Evolutionary conservation across 78 protist genomes (phyloP), one percentile per base, ranked within the genome.

Genomic region (Monocercomonoides exilis): DNA sequence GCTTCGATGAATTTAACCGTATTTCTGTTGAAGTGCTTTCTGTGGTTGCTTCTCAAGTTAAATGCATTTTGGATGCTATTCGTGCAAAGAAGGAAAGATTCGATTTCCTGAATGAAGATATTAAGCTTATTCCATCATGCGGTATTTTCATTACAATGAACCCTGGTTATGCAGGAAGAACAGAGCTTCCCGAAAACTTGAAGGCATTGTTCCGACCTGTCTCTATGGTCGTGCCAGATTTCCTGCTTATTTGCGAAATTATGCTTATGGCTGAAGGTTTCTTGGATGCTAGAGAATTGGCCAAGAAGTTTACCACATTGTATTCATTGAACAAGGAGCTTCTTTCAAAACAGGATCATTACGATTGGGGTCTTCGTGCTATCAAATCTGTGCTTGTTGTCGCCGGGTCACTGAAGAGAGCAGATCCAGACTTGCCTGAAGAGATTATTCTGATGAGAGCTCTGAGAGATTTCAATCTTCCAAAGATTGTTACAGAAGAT

Each of bases 1-100:
- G 98, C 94, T 95, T 93, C 90, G 97, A 95, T 44, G 97, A 95
- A 86, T 95, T 95, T 91, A 95, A 95, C 91, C 93, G 98, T 46
- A 94, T 92, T 77, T 54, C 91, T 46, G 81, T 94, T 63, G 91
- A 91, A 44, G 97, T 95, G 90, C 91, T 95, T 11, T 95, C 97
- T 0, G 97, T 95, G 46, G 96, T 94, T 21, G 91, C 96, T 44
- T 90, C 91, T 1, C 97, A 95, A 91, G 91, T 91, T 85, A 90
- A 89, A 77, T 36, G 89, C 6, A 89, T 94, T 29, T 84, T 87
- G 80, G 93, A 92, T 63, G 94, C 91, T n/a, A 45, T 92, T 36
- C 86, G 86, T 35, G 77, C 79, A n/a, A 42, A 41, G 4, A 77
- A 85, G 79, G 0, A 0, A 42, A 44, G 42, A 33, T 88, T 89